Evolutionary conservation across 2,329 filamentous ascomycete genomes (phyloP).

Genomic region (Diaporthe sp.): DNA sequence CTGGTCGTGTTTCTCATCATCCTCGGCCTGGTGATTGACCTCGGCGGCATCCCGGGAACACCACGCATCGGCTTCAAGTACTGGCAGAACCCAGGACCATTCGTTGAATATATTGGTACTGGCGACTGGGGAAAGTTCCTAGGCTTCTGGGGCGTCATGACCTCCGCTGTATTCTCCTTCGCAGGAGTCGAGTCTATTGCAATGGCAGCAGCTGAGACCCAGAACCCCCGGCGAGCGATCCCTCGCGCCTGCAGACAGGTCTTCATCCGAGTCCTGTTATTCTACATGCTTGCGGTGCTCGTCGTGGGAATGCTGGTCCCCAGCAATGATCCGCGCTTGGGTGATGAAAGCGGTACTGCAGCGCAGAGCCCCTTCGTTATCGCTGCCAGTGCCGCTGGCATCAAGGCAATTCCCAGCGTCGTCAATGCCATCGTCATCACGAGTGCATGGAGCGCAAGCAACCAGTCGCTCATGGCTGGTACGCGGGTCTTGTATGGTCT

Average conservation of each 20-base stretch:
- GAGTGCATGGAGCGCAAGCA: conserved; percentile 78
- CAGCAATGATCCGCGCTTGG: conserved; percentile 63
- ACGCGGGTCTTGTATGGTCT: conserved; percentile 72
- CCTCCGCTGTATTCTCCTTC: conserved; percentile 60
- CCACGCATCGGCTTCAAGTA: conserved; percentile 75
- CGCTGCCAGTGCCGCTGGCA: conserved; percentile 76
- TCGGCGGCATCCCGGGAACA: conserved; percentile 71
- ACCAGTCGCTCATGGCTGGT: conserved; percentile 73
- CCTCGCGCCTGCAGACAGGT: conserved; percentile 68
- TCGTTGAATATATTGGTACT: conserved; percentile 73
- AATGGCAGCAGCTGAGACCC: conserved; percentile 68
- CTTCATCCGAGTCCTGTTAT: conserved; percentile 59
- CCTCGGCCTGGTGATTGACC: conserved; percentile 72
- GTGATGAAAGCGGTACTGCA: conserved; percentile 59
- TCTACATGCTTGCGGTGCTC: conserved; percentile 66
- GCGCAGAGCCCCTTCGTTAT: conserved; percentile 77
- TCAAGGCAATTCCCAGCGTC: conserved; percentile 76
- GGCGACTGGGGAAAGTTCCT: conserved; percentile 74
- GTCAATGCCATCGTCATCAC: conserved; percentile 84
- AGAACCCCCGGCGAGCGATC: conserved; percentile 63
- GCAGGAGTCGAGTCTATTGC: conserved; percentile 66
- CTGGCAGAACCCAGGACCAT: conserved; percentile 76
- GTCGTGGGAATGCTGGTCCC: conserved; percentile 73
- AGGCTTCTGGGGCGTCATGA: conserved; percentile 67
- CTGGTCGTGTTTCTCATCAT: conserved; percentile 74